A percentile compares a stretch with the other conserved stretches of the same genome.
Evolutionary conservation across 805 yeast genomes (phyloP).

Genomic region (Ogataea sp.): DNA sequence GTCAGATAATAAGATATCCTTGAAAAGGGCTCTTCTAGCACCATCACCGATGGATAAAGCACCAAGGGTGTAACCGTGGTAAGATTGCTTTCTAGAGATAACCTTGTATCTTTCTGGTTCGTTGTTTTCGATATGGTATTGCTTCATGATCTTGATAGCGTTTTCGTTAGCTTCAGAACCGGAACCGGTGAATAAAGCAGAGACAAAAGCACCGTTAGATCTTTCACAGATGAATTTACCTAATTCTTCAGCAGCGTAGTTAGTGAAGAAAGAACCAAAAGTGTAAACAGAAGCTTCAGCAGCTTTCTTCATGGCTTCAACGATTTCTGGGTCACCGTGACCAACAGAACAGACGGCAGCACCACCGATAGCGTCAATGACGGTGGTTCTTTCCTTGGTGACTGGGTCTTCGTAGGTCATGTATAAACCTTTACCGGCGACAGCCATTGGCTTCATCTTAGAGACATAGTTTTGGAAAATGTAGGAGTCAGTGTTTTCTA

Average conservation of each 20-base stretch:
- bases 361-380: conserved; percentile 40
- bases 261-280: conserved; percentile 25
- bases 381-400: conserved; percentile 26
- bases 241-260: conserved; percentile 33
- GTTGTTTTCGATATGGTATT: conserved; percentile 36
- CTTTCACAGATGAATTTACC: conserved; percentile 34
- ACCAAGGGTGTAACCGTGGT: conserved; percentile 43
- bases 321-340: conserved; percentile 32
- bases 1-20: conserved; percentile 17
- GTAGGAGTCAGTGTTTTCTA: conserved; percentile 19
- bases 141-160: conserved; percentile 61
- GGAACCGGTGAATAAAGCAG: conserved; percentile 48
- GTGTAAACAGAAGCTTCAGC: conserved; percentile 27
- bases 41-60: conserved; percentile 33
- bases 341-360: conserved; percentile 47
- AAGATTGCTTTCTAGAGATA: conserved; percentile 35
- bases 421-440: conserved; percentile 32
- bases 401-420: conserved; percentile 33
- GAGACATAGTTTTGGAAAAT: conserved; percentile 34
- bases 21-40: conserved; percentile 26
- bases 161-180: conserved; percentile 82
- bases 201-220: conserved; percentile 25
- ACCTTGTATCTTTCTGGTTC: conserved; percentile 32
- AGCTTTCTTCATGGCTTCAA: conserved; percentile 33
- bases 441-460: conserved; percentile 27